These are phyloP conservation scores for Cercospora citrullina DNA, from an alignment of 2,329 filamentous ascomycete species.

Conservation along the genomic window DNA sequence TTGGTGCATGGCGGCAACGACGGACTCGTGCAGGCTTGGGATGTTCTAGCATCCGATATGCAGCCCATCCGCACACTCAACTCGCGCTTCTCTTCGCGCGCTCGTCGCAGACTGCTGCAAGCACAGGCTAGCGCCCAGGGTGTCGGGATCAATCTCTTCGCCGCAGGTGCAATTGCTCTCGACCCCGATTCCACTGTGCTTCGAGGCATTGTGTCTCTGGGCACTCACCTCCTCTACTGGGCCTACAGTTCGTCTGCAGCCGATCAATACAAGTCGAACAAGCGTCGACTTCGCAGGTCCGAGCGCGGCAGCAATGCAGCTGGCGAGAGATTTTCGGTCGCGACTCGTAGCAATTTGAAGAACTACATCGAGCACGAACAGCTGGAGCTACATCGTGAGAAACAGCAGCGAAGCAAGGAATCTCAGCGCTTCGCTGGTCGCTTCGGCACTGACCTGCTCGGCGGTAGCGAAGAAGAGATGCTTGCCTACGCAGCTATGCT, in stretches of 20 bases:
- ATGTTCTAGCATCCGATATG: constrained; percentile 78
- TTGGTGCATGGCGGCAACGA: constrained; percentile 92
- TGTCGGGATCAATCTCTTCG: constrained; percentile 73
- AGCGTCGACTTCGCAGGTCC: constrained; percentile 73
- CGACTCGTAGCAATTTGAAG: constrained; percentile 67
- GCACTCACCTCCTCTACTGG: constrained; percentile 88
- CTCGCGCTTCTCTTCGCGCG: constrained; percentile 76
- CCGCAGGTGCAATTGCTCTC: constrained; percentile 78
- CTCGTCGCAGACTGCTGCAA: constrained; percentile 71
- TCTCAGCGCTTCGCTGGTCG: constrained; percentile 69
- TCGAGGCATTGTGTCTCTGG: constrained; percentile 82
- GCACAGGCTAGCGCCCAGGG: constrained; percentile 67
- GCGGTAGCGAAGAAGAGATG: constrained; percentile 61
- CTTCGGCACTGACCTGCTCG: constrained; percentile 78
- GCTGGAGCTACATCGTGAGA: constrained; percentile 74
- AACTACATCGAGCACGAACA: constrained; percentile 87
- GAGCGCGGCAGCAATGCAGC: constrained; percentile 62
- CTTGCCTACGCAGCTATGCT: constrained; percentile 63
- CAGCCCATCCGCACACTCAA: constrained; percentile 84
- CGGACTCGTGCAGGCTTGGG: constrained; percentile 94
- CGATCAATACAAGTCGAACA: constrained; percentile 71
- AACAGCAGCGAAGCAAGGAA: constrained; percentile 65
- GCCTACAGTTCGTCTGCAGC: constrained; percentile 80
- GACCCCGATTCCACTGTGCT: constrained; percentile 85
- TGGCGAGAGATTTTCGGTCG: constrained; percentile 60